Percentiles rank a stretch among this genome's conserved stretches.
Conservation (phyloP, 108 stramenopile species). For the Heterococcus sp. region DNA sequence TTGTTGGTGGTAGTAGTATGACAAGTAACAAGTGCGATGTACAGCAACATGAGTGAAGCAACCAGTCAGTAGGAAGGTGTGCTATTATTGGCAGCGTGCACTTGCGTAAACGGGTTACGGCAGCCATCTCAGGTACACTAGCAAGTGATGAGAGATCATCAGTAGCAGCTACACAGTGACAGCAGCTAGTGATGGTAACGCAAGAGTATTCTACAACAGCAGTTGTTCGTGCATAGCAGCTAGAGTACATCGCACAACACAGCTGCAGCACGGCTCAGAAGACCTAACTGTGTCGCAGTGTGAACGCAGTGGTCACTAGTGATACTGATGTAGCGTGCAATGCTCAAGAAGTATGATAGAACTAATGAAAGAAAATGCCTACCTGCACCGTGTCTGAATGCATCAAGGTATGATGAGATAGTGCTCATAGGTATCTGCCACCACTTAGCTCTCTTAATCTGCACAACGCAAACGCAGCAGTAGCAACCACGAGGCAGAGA, state of each 20-base stretch:
- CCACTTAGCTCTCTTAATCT: constrained; percentile 76
- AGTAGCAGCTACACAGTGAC: neutral
- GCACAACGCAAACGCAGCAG: neutral
- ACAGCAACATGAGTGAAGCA: neutral
- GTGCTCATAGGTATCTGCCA: constrained; percentile 80
- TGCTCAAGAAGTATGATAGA: too few relatives aligned
- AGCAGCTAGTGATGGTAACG: neutral
- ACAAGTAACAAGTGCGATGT: neutral
- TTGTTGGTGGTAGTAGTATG: too few relatives aligned
- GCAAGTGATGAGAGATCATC: neutral
- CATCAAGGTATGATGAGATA: constrained; percentile 85
- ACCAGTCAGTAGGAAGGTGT: neutral
- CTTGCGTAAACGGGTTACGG: neutral
- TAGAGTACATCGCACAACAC: neutral
- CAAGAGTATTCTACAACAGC: neutral
- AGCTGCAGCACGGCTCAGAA: neutral
- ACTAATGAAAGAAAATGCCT: too few relatives aligned
- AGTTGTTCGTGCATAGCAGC: neutral
- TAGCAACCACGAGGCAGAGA: neutral
- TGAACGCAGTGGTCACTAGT: too few relatives aligned
- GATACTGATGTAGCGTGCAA: too few relatives aligned
- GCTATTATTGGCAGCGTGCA: neutral
- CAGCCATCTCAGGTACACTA: neutral
- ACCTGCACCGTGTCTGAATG: constrained; percentile 90
- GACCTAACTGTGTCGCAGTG: too few relatives aligned